phyloP scores from a whole-genome alignment of 208 protist species.

The Acanthamoeba sp. region DNA sequence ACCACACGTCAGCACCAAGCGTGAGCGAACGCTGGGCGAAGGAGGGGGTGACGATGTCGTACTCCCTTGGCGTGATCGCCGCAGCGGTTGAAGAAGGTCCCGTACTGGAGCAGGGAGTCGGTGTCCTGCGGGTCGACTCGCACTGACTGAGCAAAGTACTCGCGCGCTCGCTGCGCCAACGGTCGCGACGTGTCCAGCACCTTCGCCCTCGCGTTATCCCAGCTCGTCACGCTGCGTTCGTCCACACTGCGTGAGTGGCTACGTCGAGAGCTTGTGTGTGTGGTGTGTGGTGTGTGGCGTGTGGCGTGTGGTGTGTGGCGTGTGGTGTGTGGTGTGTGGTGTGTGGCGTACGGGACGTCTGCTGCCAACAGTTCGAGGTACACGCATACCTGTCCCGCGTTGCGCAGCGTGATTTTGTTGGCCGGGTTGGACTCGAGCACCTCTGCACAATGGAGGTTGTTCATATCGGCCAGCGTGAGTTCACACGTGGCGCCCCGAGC shows the following conservation, averaged over 20 bases:
- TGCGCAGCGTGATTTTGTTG: constrained; percentile 51
- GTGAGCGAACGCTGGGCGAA: no score
- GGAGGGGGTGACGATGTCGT: no score
- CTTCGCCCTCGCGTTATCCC: background rate
- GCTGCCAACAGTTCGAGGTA: background rate
- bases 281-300: no score
- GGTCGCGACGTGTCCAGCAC: background rate
- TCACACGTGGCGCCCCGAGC: background rate
- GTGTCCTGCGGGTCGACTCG: constrained; percentile 27
- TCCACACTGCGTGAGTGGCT: no score
- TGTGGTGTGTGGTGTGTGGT: background rate
- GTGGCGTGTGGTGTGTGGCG: background rate
- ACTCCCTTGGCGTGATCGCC: background rate
- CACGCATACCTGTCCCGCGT: constrained; percentile 24
- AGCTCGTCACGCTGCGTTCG: background rate
- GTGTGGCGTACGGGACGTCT: background rate
- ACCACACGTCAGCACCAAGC: no score
- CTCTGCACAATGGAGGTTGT: no score
- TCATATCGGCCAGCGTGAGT: no score
- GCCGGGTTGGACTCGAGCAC: constrained; percentile 27
- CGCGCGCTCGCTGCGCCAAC: background rate
- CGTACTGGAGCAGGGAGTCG: constrained; percentile 32
- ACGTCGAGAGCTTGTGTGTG: no score
- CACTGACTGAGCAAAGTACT: constrained; percentile 41
- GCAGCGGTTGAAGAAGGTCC: background rate